Evolutionary conservation across 2,329 filamentous ascomycete species (phyloP).

Genomic region (Acarospora socialis): DNA sequence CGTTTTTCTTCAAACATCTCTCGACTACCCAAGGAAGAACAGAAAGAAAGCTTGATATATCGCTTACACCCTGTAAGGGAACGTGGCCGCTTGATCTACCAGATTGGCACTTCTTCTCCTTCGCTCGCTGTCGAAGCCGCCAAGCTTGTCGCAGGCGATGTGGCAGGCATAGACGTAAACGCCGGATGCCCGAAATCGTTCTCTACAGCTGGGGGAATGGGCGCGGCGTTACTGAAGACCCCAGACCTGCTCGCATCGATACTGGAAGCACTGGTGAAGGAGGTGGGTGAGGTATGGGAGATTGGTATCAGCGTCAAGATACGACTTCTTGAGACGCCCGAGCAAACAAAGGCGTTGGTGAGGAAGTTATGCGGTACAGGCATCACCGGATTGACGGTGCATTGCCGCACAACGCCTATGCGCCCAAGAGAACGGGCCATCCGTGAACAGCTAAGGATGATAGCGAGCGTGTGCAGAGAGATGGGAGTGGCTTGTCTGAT

Average conservation of each 20-base stretch:
- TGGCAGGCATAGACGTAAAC: conserved; percentile 91
- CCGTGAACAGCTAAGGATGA: conserved; percentile 70
- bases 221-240: conserved; percentile 72
- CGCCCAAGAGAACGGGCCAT: conserved; percentile 78
- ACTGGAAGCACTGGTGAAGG: conserved; percentile 62
- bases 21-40: conserved; percentile 21
- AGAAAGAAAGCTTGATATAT: conserved; percentile 62
- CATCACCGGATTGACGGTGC: conserved; percentile 81
- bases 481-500: conserved; percentile 84
- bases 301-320: conserved; percentile 98
- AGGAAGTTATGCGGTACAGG: conserved; percentile 67
- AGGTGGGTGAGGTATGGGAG: conserved; percentile 62
- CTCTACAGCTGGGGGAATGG: conserved; percentile 88
- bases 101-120: conserved; percentile 78
- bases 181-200: conserved; percentile 98
- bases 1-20: conserved; percentile 58
- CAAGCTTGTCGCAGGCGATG: conserved; percentile 68
- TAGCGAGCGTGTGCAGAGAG: conserved; percentile 64
- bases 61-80: conserved; percentile 68
- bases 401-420: conserved; percentile 95
- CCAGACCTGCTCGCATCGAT: conserved; percentile 77
- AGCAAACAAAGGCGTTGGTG: conserved; percentile 64
- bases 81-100: conserved; percentile 64
- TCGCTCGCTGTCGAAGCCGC: conserved; percentile 73
- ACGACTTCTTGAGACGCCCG: conserved; percentile 62